These are phyloP conservation scores for Salix purpurea DNA, from an alignment of 345 rosid genomes.

Conservation along the genomic window DNA sequence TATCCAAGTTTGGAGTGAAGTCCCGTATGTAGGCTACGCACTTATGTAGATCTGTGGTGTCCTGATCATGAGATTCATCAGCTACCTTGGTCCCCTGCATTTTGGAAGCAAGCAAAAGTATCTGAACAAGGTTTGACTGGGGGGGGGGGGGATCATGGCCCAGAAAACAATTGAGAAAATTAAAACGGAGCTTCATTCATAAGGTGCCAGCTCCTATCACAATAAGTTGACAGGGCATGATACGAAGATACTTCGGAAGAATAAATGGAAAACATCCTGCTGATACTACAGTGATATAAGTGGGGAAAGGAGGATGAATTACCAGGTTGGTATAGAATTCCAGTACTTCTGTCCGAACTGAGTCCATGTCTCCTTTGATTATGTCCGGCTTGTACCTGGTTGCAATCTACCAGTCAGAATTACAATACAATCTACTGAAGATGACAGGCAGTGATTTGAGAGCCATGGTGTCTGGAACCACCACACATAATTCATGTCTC, in stretches of 20 bases:
- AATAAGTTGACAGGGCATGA: neutral
- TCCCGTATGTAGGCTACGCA: slow-evolving; percentile 54
- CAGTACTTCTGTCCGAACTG: slow-evolving; percentile 58
- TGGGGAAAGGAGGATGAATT: slow-evolving; percentile 3
- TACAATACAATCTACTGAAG: neutral
- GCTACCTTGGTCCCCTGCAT: slow-evolving; percentile 74
- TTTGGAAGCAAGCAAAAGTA: slow-evolving; percentile 10
- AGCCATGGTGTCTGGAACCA: neutral
- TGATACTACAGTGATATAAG: neutral
- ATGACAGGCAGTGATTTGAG: neutral
- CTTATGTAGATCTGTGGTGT: slow-evolving; percentile 91
- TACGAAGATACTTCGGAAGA: neutral
- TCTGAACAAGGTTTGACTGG: slow-evolving; percentile 10
- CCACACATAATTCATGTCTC: neutral
- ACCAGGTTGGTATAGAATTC: slow-evolving; percentile 63
- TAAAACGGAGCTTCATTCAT: neutral
- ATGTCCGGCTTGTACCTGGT: slow-evolving; percentile 70
- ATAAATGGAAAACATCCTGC: neutral
- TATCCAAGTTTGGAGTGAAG: slow-evolving; percentile 41
- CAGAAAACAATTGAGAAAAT: neutral
- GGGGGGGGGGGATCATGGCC: too few species aligned
- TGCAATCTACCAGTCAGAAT: slow-evolving; percentile 4
- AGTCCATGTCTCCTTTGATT: slow-evolving; percentile 97
- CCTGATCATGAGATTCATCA: slow-evolving; percentile 87
- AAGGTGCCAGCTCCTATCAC: neutral